phyloP scores from a whole-genome alignment of 345 rosid genomes.

The Mercurialis annua region DNA sequence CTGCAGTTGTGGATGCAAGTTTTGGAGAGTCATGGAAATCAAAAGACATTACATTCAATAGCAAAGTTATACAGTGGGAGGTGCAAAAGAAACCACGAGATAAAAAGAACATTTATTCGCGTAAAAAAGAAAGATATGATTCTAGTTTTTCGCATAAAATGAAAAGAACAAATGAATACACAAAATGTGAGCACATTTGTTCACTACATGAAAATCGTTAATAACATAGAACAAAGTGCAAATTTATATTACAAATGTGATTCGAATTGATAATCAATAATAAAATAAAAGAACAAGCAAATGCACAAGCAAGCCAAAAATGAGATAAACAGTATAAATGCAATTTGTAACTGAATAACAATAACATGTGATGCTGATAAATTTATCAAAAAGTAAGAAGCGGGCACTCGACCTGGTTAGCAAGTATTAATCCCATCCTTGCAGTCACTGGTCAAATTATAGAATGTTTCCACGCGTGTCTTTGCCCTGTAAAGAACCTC shows the following conservation, averaged over 20 bases:
- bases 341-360: conserved; percentile 21
- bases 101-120: too few species aligned
- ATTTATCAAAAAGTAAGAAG: conserved; percentile 8
- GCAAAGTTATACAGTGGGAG: too few species aligned
- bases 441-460: conserved; percentile 84
- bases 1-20: too few species aligned
- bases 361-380: conserved; percentile 13
- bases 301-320: conserved; percentile 10
- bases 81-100: background rate
- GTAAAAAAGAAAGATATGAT: background rate
- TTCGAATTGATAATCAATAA: conserved; percentile 13
- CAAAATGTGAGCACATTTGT: background rate
- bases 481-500: conserved; percentile 78
- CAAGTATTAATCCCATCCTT: conserved; percentile 89
- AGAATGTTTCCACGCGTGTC: conserved; percentile 77
- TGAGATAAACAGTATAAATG: conserved; percentile 13
- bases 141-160: background rate
- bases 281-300: conserved; percentile 23
- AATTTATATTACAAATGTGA: conserved; percentile 24
- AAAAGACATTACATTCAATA: background rate
- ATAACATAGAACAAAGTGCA: background rate
- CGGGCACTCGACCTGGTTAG: conserved; percentile 37
- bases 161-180: background rate
- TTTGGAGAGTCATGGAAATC: too few species aligned
- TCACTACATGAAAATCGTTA: background rate